These are phyloP conservation scores for Colletotrichum cordylinicola DNA, from an alignment of 2,329 filamentous ascomycete species.

Conservation along the genomic window DNA sequence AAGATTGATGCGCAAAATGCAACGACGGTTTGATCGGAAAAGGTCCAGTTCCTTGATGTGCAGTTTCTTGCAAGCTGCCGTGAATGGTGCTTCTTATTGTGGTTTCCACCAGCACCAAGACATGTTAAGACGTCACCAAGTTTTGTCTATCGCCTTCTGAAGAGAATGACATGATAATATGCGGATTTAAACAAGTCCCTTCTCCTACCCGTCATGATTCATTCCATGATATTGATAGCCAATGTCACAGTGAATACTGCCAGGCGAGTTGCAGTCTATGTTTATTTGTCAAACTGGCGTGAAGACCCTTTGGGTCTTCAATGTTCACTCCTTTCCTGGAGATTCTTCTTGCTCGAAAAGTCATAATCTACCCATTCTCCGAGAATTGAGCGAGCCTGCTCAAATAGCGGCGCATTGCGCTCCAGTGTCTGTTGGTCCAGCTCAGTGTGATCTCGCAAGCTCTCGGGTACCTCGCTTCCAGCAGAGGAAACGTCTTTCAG, in stretches of 20 bases:
- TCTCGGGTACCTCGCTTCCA: background rate
- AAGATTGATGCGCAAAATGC: background rate
- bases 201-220: background rate
- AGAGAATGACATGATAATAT: background rate
- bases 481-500: background rate
- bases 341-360: background rate
- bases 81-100: background rate
- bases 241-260: background rate
- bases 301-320: background rate
- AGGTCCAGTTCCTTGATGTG: background rate
- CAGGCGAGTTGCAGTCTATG: background rate
- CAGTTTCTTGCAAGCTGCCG: background rate
- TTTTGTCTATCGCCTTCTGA: background rate
- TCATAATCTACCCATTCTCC: background rate
- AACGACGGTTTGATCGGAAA: background rate
- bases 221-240: background rate
- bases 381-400: background rate
- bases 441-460: background rate
- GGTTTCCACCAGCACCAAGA: background rate
- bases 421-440: background rate
- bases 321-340: background rate
- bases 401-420: background rate
- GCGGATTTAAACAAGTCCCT: fast-evolving
- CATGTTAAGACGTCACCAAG: background rate
- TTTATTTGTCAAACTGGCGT: background rate